These are phyloP conservation scores for Rhynchosporium secalis DNA, from an alignment of 2,329 filamentous ascomycete species.

Conservation along the genomic window DNA sequence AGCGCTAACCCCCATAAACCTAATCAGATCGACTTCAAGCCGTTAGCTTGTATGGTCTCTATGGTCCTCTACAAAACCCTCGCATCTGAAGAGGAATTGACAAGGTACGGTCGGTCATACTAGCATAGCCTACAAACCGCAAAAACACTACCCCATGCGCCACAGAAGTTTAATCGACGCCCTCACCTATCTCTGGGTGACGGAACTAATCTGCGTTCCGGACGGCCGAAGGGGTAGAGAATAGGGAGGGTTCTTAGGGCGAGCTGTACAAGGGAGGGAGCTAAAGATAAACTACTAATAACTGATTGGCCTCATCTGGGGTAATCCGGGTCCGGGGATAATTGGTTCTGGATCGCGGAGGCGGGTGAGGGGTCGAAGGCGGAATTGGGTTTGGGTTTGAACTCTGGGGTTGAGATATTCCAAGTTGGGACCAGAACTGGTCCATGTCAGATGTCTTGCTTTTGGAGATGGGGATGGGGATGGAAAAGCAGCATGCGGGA, in stretches of 20 bases:
- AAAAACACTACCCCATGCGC: neutral
- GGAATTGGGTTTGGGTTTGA: neutral
- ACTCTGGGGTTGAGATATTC: neutral
- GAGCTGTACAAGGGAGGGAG: neutral
- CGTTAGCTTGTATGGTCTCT: neutral
- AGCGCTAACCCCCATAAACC: constrained; percentile 1
- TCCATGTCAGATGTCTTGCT: neutral
- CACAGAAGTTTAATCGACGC: neutral
- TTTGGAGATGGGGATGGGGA: neutral
- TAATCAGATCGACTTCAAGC: neutral
- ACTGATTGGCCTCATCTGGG: neutral
- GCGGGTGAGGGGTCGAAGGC: constrained; percentile 2
- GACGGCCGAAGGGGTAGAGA: constrained; percentile 1
- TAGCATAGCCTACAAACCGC: neutral
- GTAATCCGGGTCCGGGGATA: neutral
- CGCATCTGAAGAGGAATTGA: neutral
- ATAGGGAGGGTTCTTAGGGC: neutral
- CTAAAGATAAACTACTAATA: neutral
- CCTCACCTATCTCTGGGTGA: neutral
- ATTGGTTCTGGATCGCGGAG: constrained; percentile 8
- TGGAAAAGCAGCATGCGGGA: constrained; percentile 6
- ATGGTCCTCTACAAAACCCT: neutral
- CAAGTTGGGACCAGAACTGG: too few relatives aligned
- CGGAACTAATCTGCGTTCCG: neutral
- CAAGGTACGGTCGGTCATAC: too few relatives aligned